Conservation (phyloP, 495 filamentous ascomycete genomes). For the Tuber magnatum region DNA sequence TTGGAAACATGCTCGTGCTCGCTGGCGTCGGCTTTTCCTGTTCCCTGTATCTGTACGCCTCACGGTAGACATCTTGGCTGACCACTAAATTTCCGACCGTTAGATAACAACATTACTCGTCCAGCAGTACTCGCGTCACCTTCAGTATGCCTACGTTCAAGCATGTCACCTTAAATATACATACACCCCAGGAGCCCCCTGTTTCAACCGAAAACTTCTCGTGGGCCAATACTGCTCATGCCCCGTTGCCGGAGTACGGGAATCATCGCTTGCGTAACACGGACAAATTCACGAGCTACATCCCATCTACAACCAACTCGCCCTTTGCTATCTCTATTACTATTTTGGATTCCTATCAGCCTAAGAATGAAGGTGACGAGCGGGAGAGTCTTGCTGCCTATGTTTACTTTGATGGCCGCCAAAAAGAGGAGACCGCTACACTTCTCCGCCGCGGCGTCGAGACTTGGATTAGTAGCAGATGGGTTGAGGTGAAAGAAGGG, state of each 20-base stretch:
- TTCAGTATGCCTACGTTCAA: conserved; percentile 40
- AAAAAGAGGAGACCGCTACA: conserved; percentile 95
- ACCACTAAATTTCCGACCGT: background rate
- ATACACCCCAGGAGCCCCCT: conserved; percentile 39
- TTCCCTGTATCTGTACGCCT: background rate
- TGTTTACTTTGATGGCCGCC: conserved; percentile 94
- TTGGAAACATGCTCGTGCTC: background rate
- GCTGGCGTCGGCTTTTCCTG: background rate
- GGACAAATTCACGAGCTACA: conserved; percentile 91
- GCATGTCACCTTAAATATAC: conserved; percentile 40
- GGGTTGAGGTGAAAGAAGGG: conserved; percentile 85
- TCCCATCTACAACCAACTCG: conserved; percentile 65
- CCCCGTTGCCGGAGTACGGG: conserved; percentile 83
- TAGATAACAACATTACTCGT: background rate
- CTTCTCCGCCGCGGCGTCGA: conserved; percentile 87
- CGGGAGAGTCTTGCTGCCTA: conserved; percentile 70
- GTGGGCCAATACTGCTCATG: conserved; percentile 43
- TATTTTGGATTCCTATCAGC: conserved; percentile 80
- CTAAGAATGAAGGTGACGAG: conserved; percentile 72
- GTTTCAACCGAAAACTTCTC: conserved; percentile 35
- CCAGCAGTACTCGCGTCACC: background rate
- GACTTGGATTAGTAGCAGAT: conserved; percentile 97
- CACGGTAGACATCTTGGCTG: background rate
- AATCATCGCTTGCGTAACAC: conserved; percentile 86
- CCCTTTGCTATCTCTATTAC: conserved; percentile 96